Evolutionary conservation across 2,329 filamentous ascomycete species (phyloP), one percentile per base, ranked within the genome.

Genomic region (Lasiodiplodia citricola): DNA sequence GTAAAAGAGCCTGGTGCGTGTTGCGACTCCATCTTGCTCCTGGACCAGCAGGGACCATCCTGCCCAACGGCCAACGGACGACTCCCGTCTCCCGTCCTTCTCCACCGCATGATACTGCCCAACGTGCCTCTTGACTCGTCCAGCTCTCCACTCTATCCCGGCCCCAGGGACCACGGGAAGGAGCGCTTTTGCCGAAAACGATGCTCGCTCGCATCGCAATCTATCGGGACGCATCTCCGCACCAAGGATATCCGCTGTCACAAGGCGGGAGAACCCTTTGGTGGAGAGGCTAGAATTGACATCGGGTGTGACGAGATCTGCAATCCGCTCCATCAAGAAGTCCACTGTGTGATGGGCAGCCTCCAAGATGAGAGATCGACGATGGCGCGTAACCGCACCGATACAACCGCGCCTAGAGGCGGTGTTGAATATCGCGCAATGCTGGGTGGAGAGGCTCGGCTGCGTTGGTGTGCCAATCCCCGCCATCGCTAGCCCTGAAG

Each of bases 61-160:
- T 66, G 51, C 63, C 63, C 63, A 66, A 66, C 63, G 63, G 50
- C 63, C 60, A 38, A 64, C 60, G 60, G 60, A 64, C 60, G 28
- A 64, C 60, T 37, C 47, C 60, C 60, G 60, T 64, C 60, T 64
- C 60, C 60, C 60, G 60, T 64, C 31, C 41, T 55, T 66, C 63
- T 52, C 63, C 63, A 66, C 63, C 28, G 51, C 63, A 66, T 66
- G 60, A 64, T 52, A 64, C 51, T 38, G 44, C 60, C 41, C 18
- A 38, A 21, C 60, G 37, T 11, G 44, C 44, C 31, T 64, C 60
- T 63, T 64, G 60, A 64, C 60, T 66, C 63, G 63, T 56, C 50
- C 35, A 38, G 10, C 47, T 31, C 18, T 64, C 18, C 28, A 23
- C 28, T 31, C 60, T 52, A 64, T 21, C 60, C 60, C n/a, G n/a